A percentile compares a stretch with the other conserved stretches of the same genome.
These are phyloP conservation scores for Solanum hybrid DNA, from an alignment of 305 asterid genomes.

Conservation along the genomic window DNA sequence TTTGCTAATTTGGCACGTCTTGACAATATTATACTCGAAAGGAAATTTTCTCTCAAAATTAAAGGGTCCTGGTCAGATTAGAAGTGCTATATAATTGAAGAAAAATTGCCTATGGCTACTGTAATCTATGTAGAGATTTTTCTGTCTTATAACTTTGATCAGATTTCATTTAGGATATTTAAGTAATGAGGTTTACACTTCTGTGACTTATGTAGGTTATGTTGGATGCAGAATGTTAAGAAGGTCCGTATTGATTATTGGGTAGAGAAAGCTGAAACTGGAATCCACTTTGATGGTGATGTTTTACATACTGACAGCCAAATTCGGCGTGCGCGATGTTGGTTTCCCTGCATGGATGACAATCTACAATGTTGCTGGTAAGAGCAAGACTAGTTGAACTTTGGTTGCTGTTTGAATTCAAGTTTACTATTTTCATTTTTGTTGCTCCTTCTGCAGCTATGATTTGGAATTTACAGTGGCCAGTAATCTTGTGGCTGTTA, in stretches of 20 bases:
- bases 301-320: constrained; percentile 91
- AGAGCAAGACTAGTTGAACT: not conserved
- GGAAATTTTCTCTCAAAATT: not conserved
- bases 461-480: constrained; percentile 97
- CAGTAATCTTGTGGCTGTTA: constrained; percentile 77
- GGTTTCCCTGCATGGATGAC: constrained; percentile 99
- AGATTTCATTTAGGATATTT: constrained; percentile 15
- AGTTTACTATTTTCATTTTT: constrained; percentile 14
- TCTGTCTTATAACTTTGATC: not conserved
- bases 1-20: not conserved
- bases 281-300: constrained; percentile 69
- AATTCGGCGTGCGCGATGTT: constrained; percentile 95
- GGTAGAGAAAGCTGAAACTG: constrained; percentile 99
- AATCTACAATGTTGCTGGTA: constrained; percentile 89
- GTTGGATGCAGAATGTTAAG: constrained; percentile 76
- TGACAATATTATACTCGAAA: not conserved
- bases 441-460: constrained; percentile 47
- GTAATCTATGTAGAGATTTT: not conserved
- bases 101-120: not conserved
- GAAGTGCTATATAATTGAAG: not conserved
- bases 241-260: constrained; percentile 79
- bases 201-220: constrained; percentile 47
- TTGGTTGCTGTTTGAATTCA: not conserved
- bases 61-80: not conserved
- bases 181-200: constrained; percentile 26